Evolutionary conservation across 1,284 basidiomycete species (phyloP), one percentile per base, ranked within the genome.

Genomic region (Lentinula novae-zelandiae): DNA sequence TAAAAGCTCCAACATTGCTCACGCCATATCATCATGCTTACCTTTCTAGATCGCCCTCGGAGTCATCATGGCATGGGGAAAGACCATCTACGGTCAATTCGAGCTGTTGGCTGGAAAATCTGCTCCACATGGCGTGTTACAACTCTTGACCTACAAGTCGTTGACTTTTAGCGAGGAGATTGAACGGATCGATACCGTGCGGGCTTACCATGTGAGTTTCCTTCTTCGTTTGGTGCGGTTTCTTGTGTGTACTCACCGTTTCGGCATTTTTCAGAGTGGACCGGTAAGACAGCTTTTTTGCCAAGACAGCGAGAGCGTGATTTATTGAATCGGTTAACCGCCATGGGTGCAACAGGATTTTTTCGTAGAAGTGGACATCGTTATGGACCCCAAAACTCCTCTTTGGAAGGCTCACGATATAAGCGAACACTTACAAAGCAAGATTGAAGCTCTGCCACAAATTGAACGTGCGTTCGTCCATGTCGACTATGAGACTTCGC

Each of bases 311-410:
- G 13, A 9, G 20, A 12, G 22, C 22, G 6, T 54, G 33, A 31
- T 27, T 46, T 5, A 27, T 44, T n/a, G 9, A 33, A n/a, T 2
- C n/a, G 27, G 27, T 4, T 27, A 27, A 27, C 2, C 27, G 27
- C 3, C 20, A 31, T 34, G 31, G 36, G 20, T 27, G 27, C 27
- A 15, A 8, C 39, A 58, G 59, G 49, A 63, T 49, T 96, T 94
- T 70, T 92, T 95, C 69, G 95, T 98, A 53, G 96, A 98, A 75
- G 83, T 98, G 8, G 96, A 98, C 73, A 87, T 98, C 58, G 96
- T 98, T 27, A 93, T 99, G 87, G 83, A 89, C 66, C 90, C 89
- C 3, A 85, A 88, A 63, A 97, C 95, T 48, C 93, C 95, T 0
- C 76, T 98, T 0, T 93, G 90, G 88, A 87, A 91, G 70, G 92